Conservation (phyloP, 257 asterid species). For the Haberlea rhodopensis region DNA sequence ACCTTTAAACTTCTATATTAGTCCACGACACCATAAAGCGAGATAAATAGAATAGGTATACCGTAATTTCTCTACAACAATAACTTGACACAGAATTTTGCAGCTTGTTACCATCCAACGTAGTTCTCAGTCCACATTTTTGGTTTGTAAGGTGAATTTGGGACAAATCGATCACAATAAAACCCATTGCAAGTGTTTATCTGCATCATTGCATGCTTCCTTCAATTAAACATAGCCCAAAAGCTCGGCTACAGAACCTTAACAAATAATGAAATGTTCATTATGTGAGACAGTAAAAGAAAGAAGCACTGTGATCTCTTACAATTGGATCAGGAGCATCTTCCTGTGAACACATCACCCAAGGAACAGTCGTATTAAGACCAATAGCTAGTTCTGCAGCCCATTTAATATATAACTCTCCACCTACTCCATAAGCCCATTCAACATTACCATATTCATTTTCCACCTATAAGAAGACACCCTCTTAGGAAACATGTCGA, state of each 20-base stretch:
- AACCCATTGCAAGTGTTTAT: constrained; percentile 83
- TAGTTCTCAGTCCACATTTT: constrained; percentile 86
- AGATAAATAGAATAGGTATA: not conserved
- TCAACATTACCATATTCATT: constrained; percentile 84
- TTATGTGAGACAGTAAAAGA: not conserved
- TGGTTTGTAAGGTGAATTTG: constrained; percentile 69
- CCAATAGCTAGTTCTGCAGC: constrained; percentile 76
- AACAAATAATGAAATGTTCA: not conserved
- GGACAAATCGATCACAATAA: constrained; percentile 69
- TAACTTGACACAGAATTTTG: not conserved
- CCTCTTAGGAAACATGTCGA: not conserved
- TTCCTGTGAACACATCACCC: constrained; percentile 77
- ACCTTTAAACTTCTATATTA: constrained; percentile 42
- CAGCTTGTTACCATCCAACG: constrained; percentile 58
- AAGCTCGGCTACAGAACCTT: not conserved
- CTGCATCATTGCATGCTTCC: constrained; percentile 40
- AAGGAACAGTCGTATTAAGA: constrained; percentile 70
- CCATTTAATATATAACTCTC: constrained; percentile 63
- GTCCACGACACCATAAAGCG: not conserved
- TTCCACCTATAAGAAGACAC: constrained; percentile 51
- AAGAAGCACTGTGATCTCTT: constrained; percentile 24
- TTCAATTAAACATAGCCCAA: not conserved
- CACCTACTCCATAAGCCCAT: constrained; percentile 60
- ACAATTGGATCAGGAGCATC: constrained; percentile 85
- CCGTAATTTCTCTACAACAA: not conserved